These are phyloP conservation scores for Lodderomyces elongisporus DNA, from an alignment of 1,139 yeast species.

Conservation along the genomic window DNA sequence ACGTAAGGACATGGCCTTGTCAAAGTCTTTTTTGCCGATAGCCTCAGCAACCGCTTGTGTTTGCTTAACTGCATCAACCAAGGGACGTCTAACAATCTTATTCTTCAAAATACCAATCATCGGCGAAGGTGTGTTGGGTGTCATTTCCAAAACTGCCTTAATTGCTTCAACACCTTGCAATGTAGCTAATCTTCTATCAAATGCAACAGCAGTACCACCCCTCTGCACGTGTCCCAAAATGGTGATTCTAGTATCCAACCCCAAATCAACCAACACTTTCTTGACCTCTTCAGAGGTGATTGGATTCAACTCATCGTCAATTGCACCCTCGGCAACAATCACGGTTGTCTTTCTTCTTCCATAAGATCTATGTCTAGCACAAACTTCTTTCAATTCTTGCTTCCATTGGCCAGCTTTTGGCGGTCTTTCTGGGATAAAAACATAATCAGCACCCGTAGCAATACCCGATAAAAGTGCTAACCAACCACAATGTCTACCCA, in stretches of 20 bases:
- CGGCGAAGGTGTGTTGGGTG: conserved; percentile 92
- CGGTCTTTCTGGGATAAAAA: conserved; percentile 89
- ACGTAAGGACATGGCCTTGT: conserved; percentile 78
- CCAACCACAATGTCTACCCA: conserved; percentile 99
- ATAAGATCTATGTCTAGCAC: conserved; percentile 69
- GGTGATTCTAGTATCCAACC: conserved; percentile 90
- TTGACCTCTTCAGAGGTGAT: conserved; percentile 77
- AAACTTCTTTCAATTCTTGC: conserved; percentile 66
- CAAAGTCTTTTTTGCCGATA: conserved; percentile 72
- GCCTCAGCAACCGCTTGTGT: conserved; percentile 88
- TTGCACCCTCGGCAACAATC: conserved; percentile 97
- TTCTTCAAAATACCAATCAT: conserved; percentile 89
- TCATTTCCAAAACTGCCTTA: conserved; percentile 79
- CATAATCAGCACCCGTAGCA: conserved; percentile 91
- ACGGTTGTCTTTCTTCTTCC: conserved; percentile 95
- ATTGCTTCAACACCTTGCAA: conserved; percentile 98
- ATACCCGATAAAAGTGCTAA: conserved; percentile 94
- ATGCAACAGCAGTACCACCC: conserved; percentile 97
- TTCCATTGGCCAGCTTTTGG: conserved; percentile 68
- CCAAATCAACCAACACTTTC: conserved; percentile 72
- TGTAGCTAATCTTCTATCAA: conserved; percentile 85
- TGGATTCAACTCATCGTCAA: conserved; percentile 74
- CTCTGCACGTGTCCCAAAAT: conserved; percentile 96
- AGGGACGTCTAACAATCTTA: conserved; percentile 75
- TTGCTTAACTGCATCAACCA: conserved; percentile 82